These are phyloP conservation scores for Millerozyma miso DNA, from an alignment of 805 yeast species.

Conservation along the genomic window DNA sequence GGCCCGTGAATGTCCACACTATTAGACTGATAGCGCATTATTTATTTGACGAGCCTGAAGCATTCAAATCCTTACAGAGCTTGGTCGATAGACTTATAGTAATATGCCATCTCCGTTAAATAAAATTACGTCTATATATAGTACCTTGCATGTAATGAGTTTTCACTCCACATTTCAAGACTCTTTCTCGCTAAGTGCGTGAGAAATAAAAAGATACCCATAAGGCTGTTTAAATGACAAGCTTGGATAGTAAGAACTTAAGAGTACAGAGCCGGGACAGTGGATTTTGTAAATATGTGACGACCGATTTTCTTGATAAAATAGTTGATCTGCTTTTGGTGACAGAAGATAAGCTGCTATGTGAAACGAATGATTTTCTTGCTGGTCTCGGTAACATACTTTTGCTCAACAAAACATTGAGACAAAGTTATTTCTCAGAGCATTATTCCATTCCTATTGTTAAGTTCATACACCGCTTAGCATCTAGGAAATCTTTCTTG, in stretches of 20 bases:
- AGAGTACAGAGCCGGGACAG: slow-evolving; percentile 10
- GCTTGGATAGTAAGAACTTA: slow-evolving; percentile 6
- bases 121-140: background rate
- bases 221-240: background rate
- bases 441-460: background rate
- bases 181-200: background rate
- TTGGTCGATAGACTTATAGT: slow-evolving; percentile 15
- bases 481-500: background rate
- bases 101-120: slow-evolving; percentile 7
- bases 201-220: background rate
- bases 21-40: slow-evolving; percentile 24
- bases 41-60: slow-evolving; percentile 19
- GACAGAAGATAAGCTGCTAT: background rate
- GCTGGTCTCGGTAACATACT: slow-evolving; percentile 25
- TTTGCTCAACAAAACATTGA: slow-evolving; percentile 19
- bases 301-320: slow-evolving; percentile 61
- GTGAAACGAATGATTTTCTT: slow-evolving; percentile 10
- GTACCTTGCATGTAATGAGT: background rate
- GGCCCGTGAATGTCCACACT: slow-evolving; percentile 35
- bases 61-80: slow-evolving; percentile 15
- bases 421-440: slow-evolving; percentile 11
- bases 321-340: slow-evolving; percentile 39
- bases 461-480: background rate
- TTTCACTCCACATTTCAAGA: background rate
- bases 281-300: slow-evolving; percentile 14